phyloP scores from a whole-genome alignment of 371 early-diverging fungal species.

The Mucor sp. region DNA sequence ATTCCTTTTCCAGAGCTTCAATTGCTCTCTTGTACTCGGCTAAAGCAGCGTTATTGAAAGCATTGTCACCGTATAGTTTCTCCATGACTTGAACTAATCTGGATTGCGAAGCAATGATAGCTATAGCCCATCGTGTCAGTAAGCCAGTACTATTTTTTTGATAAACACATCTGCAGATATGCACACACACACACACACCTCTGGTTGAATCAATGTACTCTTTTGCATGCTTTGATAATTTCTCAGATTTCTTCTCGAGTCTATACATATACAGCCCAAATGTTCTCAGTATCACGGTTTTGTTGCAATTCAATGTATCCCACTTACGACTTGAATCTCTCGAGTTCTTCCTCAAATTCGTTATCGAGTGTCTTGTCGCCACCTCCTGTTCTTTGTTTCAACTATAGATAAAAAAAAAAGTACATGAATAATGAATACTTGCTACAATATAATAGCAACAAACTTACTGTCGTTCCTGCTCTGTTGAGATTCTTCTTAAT shows the following conservation, averaged over 20 bases:
- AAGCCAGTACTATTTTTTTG: no score
- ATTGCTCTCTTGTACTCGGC: slow-evolving; percentile 77
- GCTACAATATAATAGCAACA: neutral
- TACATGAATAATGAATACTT: neutral
- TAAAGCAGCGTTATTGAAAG: slow-evolving; percentile 50
- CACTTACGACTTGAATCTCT: slow-evolving; percentile 69
- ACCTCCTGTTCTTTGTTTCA: slow-evolving; percentile 69
- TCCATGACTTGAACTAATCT: slow-evolving; percentile 83
- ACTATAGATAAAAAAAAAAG: no score
- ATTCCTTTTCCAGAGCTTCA: slow-evolving; percentile 77
- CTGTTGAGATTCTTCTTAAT: slow-evolving; percentile 78
- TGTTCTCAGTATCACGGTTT: neutral
- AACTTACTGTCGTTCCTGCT: slow-evolving; percentile 71
- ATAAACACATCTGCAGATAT: slow-evolving; percentile 8
- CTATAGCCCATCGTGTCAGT: slow-evolving; percentile 59
- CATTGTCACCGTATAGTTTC: slow-evolving; percentile 65
- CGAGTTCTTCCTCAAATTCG: slow-evolving; percentile 83
- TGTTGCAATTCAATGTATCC: neutral
- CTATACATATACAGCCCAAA: slow-evolving; percentile 40
- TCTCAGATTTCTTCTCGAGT: slow-evolving; percentile 78
- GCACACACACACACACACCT: slow-evolving; percentile 33
- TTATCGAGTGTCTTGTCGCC: slow-evolving; percentile 77
- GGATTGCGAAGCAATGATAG: slow-evolving; percentile 83
- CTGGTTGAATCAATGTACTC: slow-evolving; percentile 82
- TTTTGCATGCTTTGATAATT: slow-evolving; percentile 82